Base-by-base conservation (phyloP, 129 eudicot species). In the Solidago caesia region DNA sequence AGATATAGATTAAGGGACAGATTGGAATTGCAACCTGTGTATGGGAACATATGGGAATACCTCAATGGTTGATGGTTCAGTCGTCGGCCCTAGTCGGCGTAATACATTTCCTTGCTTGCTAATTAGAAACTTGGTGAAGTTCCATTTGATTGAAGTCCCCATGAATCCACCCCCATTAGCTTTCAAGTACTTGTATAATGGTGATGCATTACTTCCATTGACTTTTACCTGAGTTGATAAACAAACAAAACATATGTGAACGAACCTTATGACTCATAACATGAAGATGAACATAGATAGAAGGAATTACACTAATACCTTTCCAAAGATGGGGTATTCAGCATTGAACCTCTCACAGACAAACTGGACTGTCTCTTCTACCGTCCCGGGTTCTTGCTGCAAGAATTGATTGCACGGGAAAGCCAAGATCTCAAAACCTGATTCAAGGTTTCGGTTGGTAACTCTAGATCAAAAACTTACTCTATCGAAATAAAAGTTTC, bases 391-490 rank as follows among this genome's bases (percentile, higher is more conserved):
- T 74, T 90, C 98, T 84, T 92, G 98, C 29, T 79, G 71, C 73
- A 85, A 57, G 78, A 92, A 92, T 62, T 92, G 98, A 71, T 92
- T 92, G 84, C 98, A 92, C 0, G 98, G 98, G 61, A 92, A 92
- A 26, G 98, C 98, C 80, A 92, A 79, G 48, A 92, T 80, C 85
- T 84, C 98, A 25, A 92, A 88, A 64, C 96, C 96, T 92, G 80
- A 49, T 79, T 66, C 74, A 57, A 45, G 16, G 8, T 26, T 29
- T 12, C 44, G 16, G 49, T 15, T 13, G 2, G 21, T 16, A 13
- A 26, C 21, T 25, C 10, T 15, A 55, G 42, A 62, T 10, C 51
- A 42, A 3, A 65, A 67, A 7, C 56, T 44, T 66, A 66, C 14
- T 43, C 10, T n/a, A 15, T 0, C 44, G 29, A 43, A 6, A 12